Base-by-base conservation (phyloP, 192 early-diverging fungal species). In the Lunasporangiospora selenospora region DNA sequence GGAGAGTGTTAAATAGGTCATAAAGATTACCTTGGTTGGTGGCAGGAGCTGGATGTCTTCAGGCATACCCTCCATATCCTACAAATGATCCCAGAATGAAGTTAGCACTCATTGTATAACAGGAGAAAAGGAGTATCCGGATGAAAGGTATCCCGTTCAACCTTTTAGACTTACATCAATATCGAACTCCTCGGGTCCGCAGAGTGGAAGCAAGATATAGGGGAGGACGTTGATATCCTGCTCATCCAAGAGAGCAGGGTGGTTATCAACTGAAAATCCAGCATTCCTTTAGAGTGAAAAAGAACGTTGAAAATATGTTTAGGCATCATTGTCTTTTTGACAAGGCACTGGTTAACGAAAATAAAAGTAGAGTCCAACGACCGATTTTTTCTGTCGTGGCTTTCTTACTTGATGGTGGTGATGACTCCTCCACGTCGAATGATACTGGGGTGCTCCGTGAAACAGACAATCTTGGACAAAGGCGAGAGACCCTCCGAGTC, bases 391-490 rank as follows among this genome's bases (percentile, higher is more conserved):
- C 16, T 23, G 21, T 26, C 7, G 3, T 16, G 10, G 24, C 16
- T 23, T n/a, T 32, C 75, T 62, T 90, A 90, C 84, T 99, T 99
- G 69, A 98, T 88, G 6, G 91, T 85, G 11, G 90, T 85, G 41
- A 91, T 86, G 7, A 90, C 89, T 13, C 95, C 97, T 33, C 90
- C 90, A n/a, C 97, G 82, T n/a, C 97, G 90, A 53, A 98, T 93
- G 3, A 92, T 30, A 45, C 87, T 88, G 6, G 80, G 65, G 55
- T 98, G 93, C 66, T 95, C 92, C 43, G 86, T 88, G 47, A 95
- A 97, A 29, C 89, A 88, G 29, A 92, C 84, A 26, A 99, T 76
- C 65, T 95, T 97, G 55, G 89, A 85, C 34, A 99, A 63, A 13
- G 94, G 90, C 21, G 90, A 71, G 37, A 87, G 65, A 13, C 75